Conservation (phyloP, 2,329 filamentous ascomycete species). For the Cercospora zeae-maydis region DNA sequence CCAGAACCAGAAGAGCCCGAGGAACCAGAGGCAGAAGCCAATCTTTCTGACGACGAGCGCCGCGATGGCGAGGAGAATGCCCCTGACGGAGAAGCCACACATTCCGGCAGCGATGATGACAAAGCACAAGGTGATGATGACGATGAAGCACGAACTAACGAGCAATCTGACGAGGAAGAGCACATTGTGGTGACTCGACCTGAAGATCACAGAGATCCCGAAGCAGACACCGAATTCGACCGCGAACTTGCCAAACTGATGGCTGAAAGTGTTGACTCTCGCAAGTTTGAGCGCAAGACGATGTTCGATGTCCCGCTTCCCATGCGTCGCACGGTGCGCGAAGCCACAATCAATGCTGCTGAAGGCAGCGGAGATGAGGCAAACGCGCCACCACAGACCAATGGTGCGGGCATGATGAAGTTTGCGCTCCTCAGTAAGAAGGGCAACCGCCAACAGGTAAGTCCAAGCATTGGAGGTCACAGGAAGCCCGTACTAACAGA, state of each 20-base stretch:
- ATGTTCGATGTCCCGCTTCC: slow-evolving; percentile 97
- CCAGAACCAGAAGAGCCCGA: slow-evolving; percentile 65
- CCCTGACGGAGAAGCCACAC: slow-evolving; percentile 53
- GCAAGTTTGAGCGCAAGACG: slow-evolving; percentile 92
- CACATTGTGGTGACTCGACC: slow-evolving; percentile 87
- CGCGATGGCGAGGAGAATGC: slow-evolving; percentile 60
- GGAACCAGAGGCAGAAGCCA: slow-evolving; percentile 35
- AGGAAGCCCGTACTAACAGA: background rate
- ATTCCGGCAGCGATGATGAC: slow-evolving; percentile 55
- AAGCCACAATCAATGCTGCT: slow-evolving; percentile 42
- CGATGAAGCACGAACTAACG: slow-evolving; percentile 52
- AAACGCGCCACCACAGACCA: slow-evolving; percentile 34
- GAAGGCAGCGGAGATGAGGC: slow-evolving; percentile 42
- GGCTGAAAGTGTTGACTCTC: slow-evolving; percentile 91
- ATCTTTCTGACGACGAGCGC: slow-evolving; percentile 71
- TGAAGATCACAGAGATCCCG: slow-evolving; percentile 85
- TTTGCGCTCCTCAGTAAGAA: slow-evolving; percentile 95
- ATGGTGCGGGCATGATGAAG: slow-evolving; percentile 69
- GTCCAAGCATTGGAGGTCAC: slow-evolving; percentile 19
- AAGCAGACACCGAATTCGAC: slow-evolving; percentile 95
- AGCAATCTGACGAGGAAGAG: slow-evolving; percentile 67
- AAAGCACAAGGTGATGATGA: slow-evolving; percentile 39
- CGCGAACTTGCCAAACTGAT: slow-evolving; percentile 98
- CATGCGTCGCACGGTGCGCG: slow-evolving; percentile 66
- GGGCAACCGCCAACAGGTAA: slow-evolving; percentile 88